Evolutionary conservation across 2,329 filamentous ascomycete species (phyloP).

Genomic region (Graphilbum fragrans): DNA sequence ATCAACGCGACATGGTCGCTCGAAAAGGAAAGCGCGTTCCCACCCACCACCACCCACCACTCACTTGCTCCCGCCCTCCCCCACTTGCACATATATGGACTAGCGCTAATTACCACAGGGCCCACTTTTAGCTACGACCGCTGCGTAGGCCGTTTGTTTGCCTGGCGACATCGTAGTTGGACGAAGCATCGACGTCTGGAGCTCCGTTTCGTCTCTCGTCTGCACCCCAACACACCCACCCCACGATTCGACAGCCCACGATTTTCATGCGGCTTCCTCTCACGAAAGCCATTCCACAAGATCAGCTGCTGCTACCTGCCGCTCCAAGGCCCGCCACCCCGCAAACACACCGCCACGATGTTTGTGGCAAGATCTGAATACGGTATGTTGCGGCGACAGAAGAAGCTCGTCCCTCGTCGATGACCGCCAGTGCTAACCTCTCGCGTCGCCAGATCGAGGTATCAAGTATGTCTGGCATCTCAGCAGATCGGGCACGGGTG

Average conservation of each 20-base stretch:
- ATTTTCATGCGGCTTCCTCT: background rate
- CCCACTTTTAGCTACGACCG: slow-evolving; percentile 6
- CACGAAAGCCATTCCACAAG: background rate
- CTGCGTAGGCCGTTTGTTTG: slow-evolving; percentile 16
- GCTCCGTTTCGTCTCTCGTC: background rate
- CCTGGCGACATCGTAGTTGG: slow-evolving; percentile 11
- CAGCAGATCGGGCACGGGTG: too few species aligned
- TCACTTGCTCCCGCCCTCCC: too few species aligned
- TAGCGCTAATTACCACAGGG: background rate
- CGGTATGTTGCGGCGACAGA: slow-evolving; percentile 44
- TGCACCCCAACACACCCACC: background rate
- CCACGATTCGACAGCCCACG: background rate
- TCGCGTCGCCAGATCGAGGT: slow-evolving; percentile 61
- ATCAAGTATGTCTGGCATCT: slow-evolving; percentile 96
- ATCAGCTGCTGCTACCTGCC: background rate
- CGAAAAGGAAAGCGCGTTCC: slow-evolving; percentile 9
- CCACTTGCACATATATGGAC: too few species aligned
- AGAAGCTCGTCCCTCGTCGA: too few species aligned
- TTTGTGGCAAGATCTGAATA: slow-evolving; percentile 99
- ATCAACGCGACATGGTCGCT: slow-evolving; percentile 5
- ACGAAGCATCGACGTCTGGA: background rate
- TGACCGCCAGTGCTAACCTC: too few species aligned
- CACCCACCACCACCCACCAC: too few species aligned
- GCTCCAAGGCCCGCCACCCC: slow-evolving; percentile 3
- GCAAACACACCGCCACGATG: slow-evolving; percentile 52